Percentiles rank a stretch among this genome's conserved stretches.
Evolutionary conservation across 768 basidiomycete species (phyloP).

Genomic region (Lactarius hatsudake): DNA sequence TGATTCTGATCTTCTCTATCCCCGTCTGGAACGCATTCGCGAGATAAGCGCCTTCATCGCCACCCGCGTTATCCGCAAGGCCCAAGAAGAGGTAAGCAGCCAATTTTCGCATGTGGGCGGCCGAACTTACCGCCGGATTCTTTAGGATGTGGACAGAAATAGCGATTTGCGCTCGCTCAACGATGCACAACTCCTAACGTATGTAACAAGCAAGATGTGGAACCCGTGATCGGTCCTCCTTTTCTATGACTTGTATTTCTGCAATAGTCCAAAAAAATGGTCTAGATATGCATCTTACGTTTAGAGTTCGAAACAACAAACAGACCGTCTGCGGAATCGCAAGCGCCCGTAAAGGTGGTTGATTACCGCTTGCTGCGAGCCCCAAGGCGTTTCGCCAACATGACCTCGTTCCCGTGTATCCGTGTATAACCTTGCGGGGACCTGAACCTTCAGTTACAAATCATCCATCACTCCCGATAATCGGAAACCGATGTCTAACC

Average conservation of each 20-base stretch:
- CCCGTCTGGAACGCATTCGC: constrained; percentile 77
- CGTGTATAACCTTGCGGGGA: background rate
- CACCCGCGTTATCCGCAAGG: constrained; percentile 68
- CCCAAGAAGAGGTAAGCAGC: constrained; percentile 65
- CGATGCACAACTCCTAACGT: constrained; percentile 53
- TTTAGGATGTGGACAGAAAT: constrained; percentile 30
- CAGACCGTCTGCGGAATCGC: background rate
- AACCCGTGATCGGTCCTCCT: constrained; percentile 41
- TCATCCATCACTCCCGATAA: background rate
- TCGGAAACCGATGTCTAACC: constrained; percentile 4
- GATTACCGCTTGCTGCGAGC: background rate
- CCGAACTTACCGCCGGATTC: constrained; percentile 14
- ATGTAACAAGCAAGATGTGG: constrained; percentile 72
- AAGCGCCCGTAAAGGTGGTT: background rate
- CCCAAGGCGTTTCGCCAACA: background rate
- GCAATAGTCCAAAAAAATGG: constrained; percentile 14
- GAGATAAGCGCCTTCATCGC: constrained; percentile 82
- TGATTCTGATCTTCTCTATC: constrained; percentile 69
- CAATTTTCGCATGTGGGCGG: background rate
- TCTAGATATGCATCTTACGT: constrained; percentile 8
- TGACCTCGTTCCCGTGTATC: background rate
- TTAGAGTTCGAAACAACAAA: constrained; percentile 8
- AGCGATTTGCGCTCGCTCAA: constrained; percentile 51
- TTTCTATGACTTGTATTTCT: background rate
- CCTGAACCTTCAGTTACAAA: background rate